Evolutionary conservation across 768 basidiomycete genomes (phyloP).

Genomic region (Lactarius psammicola): DNA sequence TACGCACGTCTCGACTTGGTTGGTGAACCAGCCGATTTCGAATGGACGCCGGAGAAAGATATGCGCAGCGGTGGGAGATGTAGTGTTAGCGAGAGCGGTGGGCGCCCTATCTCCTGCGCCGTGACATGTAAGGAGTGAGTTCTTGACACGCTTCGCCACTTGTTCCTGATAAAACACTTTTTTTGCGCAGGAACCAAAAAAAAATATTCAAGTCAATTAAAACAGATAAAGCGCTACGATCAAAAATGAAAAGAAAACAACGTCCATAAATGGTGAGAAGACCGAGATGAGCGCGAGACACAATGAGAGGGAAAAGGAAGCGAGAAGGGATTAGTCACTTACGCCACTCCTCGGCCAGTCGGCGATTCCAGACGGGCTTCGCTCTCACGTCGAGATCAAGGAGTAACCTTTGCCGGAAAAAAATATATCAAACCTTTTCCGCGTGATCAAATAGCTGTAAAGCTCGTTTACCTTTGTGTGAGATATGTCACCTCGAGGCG

Average conservation of each 20-base stretch:
- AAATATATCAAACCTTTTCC: conserved; percentile 11
- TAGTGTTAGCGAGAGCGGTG: conserved; percentile 14
- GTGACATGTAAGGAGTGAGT: conserved; percentile 32
- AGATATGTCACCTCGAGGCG: conserved; percentile 30
- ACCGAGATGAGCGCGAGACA: not conserved
- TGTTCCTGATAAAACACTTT: conserved; percentile 68
- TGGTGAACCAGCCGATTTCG: conserved; percentile 44
- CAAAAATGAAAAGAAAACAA: not conserved
- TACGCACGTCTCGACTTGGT: conserved; percentile 60
- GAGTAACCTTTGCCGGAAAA: conserved; percentile 39
- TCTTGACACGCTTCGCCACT: conserved; percentile 59
- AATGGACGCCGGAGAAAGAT: conserved; percentile 53
- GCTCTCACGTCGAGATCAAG: conserved; percentile 50
- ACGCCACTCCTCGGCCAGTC: conserved; percentile 80
- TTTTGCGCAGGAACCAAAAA: conserved; percentile 1
- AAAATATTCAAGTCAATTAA: not conserved
- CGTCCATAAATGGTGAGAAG: conserved; percentile 11
- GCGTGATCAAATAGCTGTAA: not conserved
- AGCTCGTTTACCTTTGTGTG: conserved; percentile 24
- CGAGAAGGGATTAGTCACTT: conserved; percentile 36
- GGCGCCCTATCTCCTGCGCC: not conserved
- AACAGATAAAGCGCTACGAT: not conserved
- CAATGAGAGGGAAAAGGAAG: not conserved
- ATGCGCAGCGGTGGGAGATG: conserved; percentile 52
- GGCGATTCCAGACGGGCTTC: conserved; percentile 60